A percentile compares a stretch with the other conserved stretches of the same genome.
phyloP scores from a whole-genome alignment of 768 basidiomycete genomes.

The Inosperma sp. region DNA sequence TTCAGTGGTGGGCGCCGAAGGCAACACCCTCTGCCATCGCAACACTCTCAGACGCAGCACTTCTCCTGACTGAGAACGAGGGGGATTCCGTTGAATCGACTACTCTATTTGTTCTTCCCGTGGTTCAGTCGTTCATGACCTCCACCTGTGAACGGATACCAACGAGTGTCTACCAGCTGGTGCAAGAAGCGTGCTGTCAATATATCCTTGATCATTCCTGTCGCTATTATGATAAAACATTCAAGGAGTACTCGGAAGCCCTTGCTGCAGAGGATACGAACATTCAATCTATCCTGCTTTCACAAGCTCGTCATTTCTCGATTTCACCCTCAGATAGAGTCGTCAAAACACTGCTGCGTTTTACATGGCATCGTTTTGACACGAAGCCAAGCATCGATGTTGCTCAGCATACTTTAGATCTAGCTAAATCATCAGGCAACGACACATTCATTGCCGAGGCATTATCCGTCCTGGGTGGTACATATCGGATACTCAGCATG shows the following conservation, averaged over 20 bases:
- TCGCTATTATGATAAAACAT: not conserved
- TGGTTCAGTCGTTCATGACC: not conserved
- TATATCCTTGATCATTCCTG: not conserved
- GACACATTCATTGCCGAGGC: not conserved
- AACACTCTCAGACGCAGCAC: not conserved
- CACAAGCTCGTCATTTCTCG: not conserved
- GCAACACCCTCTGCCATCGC: not conserved
- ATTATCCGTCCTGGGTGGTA: not conserved
- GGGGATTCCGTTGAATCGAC: not conserved
- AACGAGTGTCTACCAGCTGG: not conserved
- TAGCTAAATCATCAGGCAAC: not conserved
- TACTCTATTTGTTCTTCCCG: not conserved
- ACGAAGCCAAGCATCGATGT: not conserved
- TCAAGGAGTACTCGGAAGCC: not conserved
- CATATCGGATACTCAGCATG: not conserved
- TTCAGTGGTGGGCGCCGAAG: constrained; percentile 6
- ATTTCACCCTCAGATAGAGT: not conserved
- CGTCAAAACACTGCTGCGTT: not conserved
- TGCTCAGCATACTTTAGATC: not conserved
- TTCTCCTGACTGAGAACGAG: not conserved
- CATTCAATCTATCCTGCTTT: not conserved
- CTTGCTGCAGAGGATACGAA: not conserved
- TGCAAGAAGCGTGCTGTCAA: not conserved
- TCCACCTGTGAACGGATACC: not conserved
- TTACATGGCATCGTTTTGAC: not conserved